Percentiles rank a stretch among this genome's conserved stretches.
Evolutionary conservation across 305 asterid genomes (phyloP).

Genomic region (Euphrasia arctica): DNA sequence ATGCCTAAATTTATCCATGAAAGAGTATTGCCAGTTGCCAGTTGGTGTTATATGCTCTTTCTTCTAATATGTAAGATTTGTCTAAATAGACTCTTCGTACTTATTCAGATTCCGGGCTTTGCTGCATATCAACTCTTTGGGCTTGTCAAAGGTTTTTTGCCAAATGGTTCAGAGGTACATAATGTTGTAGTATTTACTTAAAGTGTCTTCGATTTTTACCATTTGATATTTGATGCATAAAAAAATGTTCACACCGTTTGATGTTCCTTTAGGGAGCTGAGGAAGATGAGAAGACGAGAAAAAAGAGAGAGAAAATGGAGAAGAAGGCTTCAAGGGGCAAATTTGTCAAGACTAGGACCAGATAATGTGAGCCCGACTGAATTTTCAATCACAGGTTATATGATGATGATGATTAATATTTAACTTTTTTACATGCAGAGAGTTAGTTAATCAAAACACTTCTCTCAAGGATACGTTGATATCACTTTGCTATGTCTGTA

Average conservation of each 20-base stretch:
- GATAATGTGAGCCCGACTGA: conserved; percentile 24
- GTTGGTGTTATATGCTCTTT: background rate
- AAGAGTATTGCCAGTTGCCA: background rate
- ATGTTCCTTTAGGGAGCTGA: conserved; percentile 50
- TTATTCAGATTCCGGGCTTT: conserved; percentile 76
- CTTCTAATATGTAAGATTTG: background rate
- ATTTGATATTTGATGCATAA: background rate
- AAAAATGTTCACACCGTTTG: conserved; percentile 14
- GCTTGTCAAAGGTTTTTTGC: conserved; percentile 71
- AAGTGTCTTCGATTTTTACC: background rate
- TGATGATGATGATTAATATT: too few relatives aligned
- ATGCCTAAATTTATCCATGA: background rate
- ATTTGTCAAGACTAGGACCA: conserved; percentile 62
- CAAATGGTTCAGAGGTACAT: conserved; percentile 72
- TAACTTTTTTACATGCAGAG: too few relatives aligned
- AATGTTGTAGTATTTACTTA: background rate
- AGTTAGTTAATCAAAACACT: too few relatives aligned
- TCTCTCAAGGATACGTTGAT: too few relatives aligned
- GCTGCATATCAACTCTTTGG: conserved; percentile 82
- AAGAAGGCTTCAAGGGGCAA: conserved; percentile 82
- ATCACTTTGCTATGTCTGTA: too few relatives aligned
- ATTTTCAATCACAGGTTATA: too few relatives aligned
- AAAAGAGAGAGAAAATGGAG: conserved; percentile 92
- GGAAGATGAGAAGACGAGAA: conserved; percentile 83
- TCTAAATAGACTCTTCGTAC: conserved; percentile 17